phyloP scores from a whole-genome alignment of 306 rosid genomes.

The Inga leiocalycina region DNA sequence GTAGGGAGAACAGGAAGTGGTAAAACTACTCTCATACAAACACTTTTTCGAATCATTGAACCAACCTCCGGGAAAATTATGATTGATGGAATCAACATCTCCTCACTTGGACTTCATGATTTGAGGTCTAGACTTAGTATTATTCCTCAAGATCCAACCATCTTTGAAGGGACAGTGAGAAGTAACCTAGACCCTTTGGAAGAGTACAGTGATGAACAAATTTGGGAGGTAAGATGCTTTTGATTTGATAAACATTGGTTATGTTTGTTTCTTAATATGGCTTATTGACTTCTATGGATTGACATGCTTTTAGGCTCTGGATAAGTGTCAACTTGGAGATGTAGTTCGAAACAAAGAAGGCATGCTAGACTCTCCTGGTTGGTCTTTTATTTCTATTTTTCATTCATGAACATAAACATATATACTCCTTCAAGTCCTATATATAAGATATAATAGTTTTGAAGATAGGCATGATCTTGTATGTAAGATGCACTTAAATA shows the following conservation, averaged over 20 bases:
- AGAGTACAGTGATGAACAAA: conserved; percentile 80
- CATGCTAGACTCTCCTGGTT: conserved; percentile 80
- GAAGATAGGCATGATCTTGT: no score
- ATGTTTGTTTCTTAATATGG: conserved; percentile 7
- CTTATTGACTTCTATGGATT: background rate
- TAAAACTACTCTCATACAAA: conserved; percentile 80
- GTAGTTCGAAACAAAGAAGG: conserved; percentile 82
- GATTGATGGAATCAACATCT: conserved; percentile 67
- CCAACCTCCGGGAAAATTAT: conserved; percentile 62
- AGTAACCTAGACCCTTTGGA: conserved; percentile 83
- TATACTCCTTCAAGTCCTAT: no score
- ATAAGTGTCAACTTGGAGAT: conserved; percentile 89
- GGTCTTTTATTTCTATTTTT: background rate
- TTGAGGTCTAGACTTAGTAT: conserved; percentile 79
- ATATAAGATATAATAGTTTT: no score
- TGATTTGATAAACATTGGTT: background rate
- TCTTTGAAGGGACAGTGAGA: conserved; percentile 93
- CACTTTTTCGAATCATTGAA: conserved; percentile 76
- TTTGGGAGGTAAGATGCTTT: conserved; percentile 75
- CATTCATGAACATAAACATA: background rate
- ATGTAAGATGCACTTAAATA: no score
- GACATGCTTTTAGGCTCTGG: conserved; percentile 62
- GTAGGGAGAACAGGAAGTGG: conserved; percentile 96
- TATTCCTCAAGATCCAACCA: conserved; percentile 95
- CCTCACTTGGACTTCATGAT: conserved; percentile 78